phyloP scores from a whole-genome alignment of 805 yeast species.

The Clavispora asparagi region DNA sequence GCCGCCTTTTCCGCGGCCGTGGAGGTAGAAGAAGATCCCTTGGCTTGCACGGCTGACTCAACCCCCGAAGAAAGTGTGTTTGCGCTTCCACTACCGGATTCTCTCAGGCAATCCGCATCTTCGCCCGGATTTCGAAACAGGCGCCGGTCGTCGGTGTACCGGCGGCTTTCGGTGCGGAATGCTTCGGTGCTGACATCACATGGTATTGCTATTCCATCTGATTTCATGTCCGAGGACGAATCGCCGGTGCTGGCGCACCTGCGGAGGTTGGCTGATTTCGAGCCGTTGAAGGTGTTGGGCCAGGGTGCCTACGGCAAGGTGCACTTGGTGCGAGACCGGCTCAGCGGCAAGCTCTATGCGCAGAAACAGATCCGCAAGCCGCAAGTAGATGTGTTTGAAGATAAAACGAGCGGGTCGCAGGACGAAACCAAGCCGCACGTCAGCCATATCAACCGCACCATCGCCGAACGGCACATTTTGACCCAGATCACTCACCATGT shows the following conservation, averaged over 20 bases:
- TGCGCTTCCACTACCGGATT: not conserved
- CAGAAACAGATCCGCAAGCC: slow-evolving; percentile 39
- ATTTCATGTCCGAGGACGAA: slow-evolving; percentile 6
- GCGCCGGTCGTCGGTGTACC: slow-evolving; percentile 14
- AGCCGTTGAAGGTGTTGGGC: slow-evolving; percentile 40
- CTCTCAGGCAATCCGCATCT: not conserved
- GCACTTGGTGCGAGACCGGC: slow-evolving; percentile 31
- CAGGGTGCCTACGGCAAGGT: slow-evolving; percentile 43
- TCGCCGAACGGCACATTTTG: slow-evolving; percentile 15
- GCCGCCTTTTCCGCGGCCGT: slow-evolving; percentile 4
- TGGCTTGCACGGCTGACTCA: not conserved
- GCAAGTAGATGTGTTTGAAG: slow-evolving; percentile 14
- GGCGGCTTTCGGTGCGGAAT: slow-evolving; percentile 14
- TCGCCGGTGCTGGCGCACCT: slow-evolving; percentile 2
- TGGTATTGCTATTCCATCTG: slow-evolving; percentile 13
- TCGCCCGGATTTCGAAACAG: slow-evolving; percentile 1
- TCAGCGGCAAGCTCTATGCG: slow-evolving; percentile 37
- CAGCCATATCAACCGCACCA: slow-evolving; percentile 13
- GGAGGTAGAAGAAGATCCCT: slow-evolving; percentile 4
- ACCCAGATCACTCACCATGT: slow-evolving; percentile 36
- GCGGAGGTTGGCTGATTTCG: slow-evolving; percentile 34
- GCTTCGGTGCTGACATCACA: slow-evolving; percentile 7
- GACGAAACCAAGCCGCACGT: slow-evolving; percentile 12
- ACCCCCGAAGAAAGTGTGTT: not conserved
- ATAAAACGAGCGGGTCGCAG: slow-evolving; percentile 5